Evolutionary conservation across 139 green algal genomes (phyloP).

Genomic region (Yamagishiella unicocca): DNA sequence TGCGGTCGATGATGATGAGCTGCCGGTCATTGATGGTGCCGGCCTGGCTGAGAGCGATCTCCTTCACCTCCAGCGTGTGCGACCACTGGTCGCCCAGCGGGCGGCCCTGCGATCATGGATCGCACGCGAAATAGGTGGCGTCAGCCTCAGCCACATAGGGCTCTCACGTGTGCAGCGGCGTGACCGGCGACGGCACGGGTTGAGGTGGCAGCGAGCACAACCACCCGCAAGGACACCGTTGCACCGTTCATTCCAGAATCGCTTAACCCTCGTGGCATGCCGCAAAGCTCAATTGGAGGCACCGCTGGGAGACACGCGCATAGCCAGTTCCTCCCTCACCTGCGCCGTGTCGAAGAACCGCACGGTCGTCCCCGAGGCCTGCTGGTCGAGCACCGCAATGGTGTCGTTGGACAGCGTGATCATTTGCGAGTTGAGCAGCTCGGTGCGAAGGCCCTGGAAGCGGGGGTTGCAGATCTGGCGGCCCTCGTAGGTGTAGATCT

Average conservation of each 20-base stretch:
- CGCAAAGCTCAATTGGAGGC: too few relatives aligned
- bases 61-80: conserved; percentile 71
- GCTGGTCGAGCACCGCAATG: conserved; percentile 74
- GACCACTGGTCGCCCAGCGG: conserved; percentile 62
- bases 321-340: not conserved
- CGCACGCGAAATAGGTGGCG: too few relatives aligned
- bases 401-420: conserved; percentile 78
- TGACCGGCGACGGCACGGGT: too few relatives aligned
- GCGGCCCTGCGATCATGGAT: conserved; percentile 65
- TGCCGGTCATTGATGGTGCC: conserved; percentile 66
- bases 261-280: too few relatives aligned
- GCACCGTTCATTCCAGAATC: too few relatives aligned
- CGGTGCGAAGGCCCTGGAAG: conserved; percentile 70
- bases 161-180: too few relatives aligned
- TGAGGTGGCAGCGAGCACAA: too few relatives aligned
- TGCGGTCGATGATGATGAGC: conserved; percentile 81
- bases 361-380: conserved; percentile 52
- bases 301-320: too few relatives aligned
- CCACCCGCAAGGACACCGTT: too few relatives aligned
- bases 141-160: too few relatives aligned
- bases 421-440: conserved; percentile 76
- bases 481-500: conserved; percentile 84
- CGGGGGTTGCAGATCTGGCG: conserved; percentile 77
- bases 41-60: conserved; percentile 73
- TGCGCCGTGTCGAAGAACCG: conserved; percentile 81